Evolutionary conservation across 805 yeast genomes (phyloP).

Genomic region (Monosporozyma yasuniensis): DNA sequence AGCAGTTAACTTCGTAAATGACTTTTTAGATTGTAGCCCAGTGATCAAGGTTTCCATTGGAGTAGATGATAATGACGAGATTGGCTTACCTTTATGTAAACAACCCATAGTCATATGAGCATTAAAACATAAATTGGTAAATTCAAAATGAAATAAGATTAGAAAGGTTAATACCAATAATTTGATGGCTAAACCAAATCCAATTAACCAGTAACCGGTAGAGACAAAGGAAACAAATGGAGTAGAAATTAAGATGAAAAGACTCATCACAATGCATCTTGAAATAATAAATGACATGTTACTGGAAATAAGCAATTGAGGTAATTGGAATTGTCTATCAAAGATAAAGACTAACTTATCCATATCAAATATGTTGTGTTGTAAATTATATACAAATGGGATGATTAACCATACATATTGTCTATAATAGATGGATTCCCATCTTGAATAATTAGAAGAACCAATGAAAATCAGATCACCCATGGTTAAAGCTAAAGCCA

Average conservation of each 20-base stretch:
- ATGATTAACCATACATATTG: slow-evolving; percentile 30
- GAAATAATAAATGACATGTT: slow-evolving; percentile 30
- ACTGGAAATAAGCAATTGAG: slow-evolving; percentile 27
- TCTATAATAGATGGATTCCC: slow-evolving; percentile 8
- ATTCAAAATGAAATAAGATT: slow-evolving; percentile 42
- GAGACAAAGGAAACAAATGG: slow-evolving; percentile 29
- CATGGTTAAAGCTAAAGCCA: slow-evolving; percentile 20
- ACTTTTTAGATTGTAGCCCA: slow-evolving; percentile 48
- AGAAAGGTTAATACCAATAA: slow-evolving; percentile 29
- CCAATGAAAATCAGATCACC: slow-evolving; percentile 16
- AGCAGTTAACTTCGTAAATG: slow-evolving; percentile 52
- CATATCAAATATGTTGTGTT: slow-evolving; percentile 45
- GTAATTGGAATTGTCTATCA: slow-evolving; percentile 33
- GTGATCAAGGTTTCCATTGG: slow-evolving; percentile 56
- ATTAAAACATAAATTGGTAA: slow-evolving; percentile 47
- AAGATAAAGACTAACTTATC: slow-evolving; percentile 42
- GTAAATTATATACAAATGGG: slow-evolving; percentile 40
- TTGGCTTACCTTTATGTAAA: slow-evolving; percentile 53
- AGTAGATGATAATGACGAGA: slow-evolving; percentile 45
- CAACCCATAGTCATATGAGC: slow-evolving; percentile 69
- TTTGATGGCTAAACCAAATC: slow-evolving; percentile 26
- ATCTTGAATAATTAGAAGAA: background rate
- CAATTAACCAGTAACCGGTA: slow-evolving; percentile 31
- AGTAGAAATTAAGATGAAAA: slow-evolving; percentile 18
- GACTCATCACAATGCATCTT: slow-evolving; percentile 21